Evolutionary conservation across 345 rosid species (phyloP).

Genomic region (Reutealis trisperma): DNA sequence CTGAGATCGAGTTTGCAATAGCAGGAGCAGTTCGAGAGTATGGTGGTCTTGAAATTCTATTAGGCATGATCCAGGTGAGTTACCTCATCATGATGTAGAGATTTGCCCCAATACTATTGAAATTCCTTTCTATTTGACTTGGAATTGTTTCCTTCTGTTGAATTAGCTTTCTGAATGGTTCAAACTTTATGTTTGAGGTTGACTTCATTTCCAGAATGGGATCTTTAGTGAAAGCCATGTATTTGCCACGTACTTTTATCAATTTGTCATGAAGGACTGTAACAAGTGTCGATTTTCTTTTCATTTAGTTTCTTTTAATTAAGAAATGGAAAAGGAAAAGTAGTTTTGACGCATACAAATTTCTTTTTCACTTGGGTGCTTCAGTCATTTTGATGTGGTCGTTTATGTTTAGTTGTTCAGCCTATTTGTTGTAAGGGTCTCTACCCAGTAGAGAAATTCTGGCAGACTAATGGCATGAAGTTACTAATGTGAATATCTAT

Average conservation of each 20-base stretch:
- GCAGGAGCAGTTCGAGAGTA: conserved; percentile 95
- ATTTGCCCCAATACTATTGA: neutral
- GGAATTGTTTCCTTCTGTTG: too few species aligned
- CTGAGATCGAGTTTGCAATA: conserved; percentile 97
- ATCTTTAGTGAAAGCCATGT: neutral
- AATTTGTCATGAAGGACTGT: too few species aligned
- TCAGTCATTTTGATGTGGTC: neutral
- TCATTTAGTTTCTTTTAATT: neutral
- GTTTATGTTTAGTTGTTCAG: neutral
- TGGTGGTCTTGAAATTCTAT: conserved; percentile 88
- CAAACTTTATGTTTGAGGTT: neutral
- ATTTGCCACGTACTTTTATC: neutral
- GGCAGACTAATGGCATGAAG: neutral
- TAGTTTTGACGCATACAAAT: neutral
- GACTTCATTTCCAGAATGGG: neutral
- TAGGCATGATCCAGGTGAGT: conserved; percentile 87
- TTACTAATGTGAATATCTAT: neutral
- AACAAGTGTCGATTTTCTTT: too few species aligned
- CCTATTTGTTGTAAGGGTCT: neutral
- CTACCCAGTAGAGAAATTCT: neutral
- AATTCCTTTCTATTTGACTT: too few species aligned
- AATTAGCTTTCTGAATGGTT: neutral
- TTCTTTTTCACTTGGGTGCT: neutral
- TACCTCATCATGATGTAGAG: neutral
- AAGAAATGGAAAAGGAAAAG: neutral